phyloP scores from a whole-genome alignment of 192 early-diverging fungal genomes.

The Coemansia sp. region DNA sequence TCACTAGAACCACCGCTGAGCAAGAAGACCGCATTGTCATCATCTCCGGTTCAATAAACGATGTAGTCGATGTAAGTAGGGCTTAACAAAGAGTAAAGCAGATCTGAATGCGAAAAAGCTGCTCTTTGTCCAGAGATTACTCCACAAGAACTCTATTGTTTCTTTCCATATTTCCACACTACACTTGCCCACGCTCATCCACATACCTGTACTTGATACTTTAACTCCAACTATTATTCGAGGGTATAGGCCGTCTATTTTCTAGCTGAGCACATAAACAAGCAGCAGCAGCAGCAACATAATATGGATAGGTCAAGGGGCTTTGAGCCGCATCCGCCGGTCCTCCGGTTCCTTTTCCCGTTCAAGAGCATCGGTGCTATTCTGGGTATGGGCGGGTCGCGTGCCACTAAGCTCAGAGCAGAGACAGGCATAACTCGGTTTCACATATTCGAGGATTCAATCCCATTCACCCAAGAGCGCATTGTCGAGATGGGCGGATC shows the following conservation, averaged over 20 bases:
- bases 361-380: slow-evolving; percentile 28
- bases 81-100: neutral
- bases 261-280: slow-evolving; percentile 35
- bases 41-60: slow-evolving; percentile 21
- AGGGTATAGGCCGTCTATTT: slow-evolving; percentile 26
- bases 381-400: slow-evolving; percentile 28
- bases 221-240: neutral
- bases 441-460: slow-evolving; percentile 21
- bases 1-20: slow-evolving; percentile 25
- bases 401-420: slow-evolving; percentile 15
- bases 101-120: neutral
- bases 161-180: neutral
- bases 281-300: slow-evolving; percentile 13
- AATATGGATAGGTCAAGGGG: neutral
- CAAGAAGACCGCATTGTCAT: slow-evolving; percentile 38
- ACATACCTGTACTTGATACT: neutral
- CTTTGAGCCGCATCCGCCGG: neutral
- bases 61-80: slow-evolving; percentile 38
- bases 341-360: slow-evolving; percentile 40
- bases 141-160: neutral
- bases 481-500: slow-evolving; percentile 37
- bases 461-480: slow-evolving; percentile 47
- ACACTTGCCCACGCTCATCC: neutral
- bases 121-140: too few species aligned
- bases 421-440: slow-evolving; percentile 21